Evolutionary conservation across 306 rosid genomes (phyloP).

Genomic region (Cucurbita ficifolia): DNA sequence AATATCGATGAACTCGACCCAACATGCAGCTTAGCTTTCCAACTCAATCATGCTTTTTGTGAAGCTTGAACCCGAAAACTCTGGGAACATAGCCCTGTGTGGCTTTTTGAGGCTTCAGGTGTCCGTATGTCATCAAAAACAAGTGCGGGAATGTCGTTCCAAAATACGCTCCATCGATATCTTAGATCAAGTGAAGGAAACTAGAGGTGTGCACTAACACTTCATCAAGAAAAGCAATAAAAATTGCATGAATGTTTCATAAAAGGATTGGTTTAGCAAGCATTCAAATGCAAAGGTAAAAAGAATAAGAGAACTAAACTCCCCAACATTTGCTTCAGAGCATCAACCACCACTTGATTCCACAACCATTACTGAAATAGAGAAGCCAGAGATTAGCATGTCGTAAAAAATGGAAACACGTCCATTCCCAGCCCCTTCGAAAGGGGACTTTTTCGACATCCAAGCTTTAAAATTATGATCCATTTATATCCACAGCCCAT

Average conservation of each 20-base stretch:
- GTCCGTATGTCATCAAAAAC: slow-evolving; percentile 67
- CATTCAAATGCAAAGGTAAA: background rate
- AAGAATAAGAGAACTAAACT: background rate
- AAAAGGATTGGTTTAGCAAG: background rate
- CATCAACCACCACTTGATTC: background rate
- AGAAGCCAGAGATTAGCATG: background rate
- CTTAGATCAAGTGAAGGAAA: slow-evolving; percentile 35
- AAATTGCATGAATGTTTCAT: background rate
- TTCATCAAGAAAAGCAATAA: too few relatives aligned
- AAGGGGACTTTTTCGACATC: too few relatives aligned
- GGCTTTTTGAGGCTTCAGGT: slow-evolving; percentile 66
- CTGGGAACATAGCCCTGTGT: slow-evolving; percentile 58
- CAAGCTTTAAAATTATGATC: background rate
- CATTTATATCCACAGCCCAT: background rate
- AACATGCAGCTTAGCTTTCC: slow-evolving; percentile 4
- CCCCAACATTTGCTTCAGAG: background rate
- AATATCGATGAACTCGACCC: slow-evolving; percentile 13
- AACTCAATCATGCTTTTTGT: slow-evolving; percentile 46
- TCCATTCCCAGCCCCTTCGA: background rate
- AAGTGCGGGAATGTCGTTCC: slow-evolving; percentile 78
- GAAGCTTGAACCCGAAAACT: slow-evolving; percentile 77
- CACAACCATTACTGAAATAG: background rate
- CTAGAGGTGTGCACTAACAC: background rate
- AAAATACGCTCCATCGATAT: slow-evolving; percentile 80
- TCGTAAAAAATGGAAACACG: background rate